phyloP scores from a whole-genome alignment of 176 grass and related monocot species.

The Raddia distichophylla region DNA sequence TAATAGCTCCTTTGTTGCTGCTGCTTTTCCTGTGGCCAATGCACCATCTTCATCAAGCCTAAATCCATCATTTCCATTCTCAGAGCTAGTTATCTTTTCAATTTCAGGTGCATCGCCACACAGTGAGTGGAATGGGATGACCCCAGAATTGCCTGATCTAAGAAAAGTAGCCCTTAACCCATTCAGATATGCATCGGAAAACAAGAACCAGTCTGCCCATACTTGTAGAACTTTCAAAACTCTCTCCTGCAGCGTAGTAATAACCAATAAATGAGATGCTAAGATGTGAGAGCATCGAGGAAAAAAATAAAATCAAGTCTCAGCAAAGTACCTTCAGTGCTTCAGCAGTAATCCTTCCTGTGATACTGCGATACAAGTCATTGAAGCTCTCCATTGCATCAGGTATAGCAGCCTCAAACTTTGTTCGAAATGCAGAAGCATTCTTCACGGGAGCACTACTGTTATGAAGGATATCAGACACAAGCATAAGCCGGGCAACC shows the following conservation, averaged over 20 bases:
- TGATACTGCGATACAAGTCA: constrained; percentile 90
- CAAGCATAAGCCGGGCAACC: constrained; percentile 95
- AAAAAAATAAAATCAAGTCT: constrained; percentile 28
- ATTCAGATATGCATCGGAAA: constrained; percentile 98
- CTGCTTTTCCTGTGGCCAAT: constrained; percentile 80
- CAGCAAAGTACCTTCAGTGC: constrained; percentile 79
- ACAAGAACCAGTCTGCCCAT: constrained; percentile 99
- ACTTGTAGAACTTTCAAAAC: constrained; percentile 98
- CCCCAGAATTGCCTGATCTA: constrained; percentile 81
- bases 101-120: constrained; percentile 92
- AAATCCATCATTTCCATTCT: constrained; percentile 59
- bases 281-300: constrained; percentile 27
- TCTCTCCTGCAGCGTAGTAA: constrained; percentile 68
- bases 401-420: constrained; percentile 86
- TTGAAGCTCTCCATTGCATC: constrained; percentile 96
- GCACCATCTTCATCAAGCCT: constrained; percentile 92
- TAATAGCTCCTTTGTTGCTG: constrained; percentile 73
- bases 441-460: constrained; percentile 98
- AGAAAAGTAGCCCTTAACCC: constrained; percentile 90
- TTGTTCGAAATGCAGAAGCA: constrained; percentile 92
- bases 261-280: constrained; percentile 46
- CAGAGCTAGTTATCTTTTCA: constrained; percentile 75
- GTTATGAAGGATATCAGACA: constrained; percentile 98
- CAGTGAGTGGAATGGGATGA: constrained; percentile 74
- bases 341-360: constrained; percentile 97